A percentile compares a stretch with the other conserved stretches of the same genome.
phyloP scores from a whole-genome alignment of 805 yeast genomes.

The Yamadazyma akitaensis region DNA sequence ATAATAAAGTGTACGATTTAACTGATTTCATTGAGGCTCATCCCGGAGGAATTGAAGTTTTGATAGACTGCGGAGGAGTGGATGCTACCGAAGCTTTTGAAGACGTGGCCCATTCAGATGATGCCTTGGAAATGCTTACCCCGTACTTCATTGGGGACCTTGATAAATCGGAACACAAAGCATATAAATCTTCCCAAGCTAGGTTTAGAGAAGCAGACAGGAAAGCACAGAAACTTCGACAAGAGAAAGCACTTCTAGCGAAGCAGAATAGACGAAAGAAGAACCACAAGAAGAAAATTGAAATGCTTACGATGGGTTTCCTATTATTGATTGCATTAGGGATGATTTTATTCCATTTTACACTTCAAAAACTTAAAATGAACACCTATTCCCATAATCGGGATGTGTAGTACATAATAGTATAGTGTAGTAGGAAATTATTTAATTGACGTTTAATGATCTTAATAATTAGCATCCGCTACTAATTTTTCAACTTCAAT shows the following conservation, averaged over 20 bases:
- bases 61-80: constrained; percentile 74
- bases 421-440: background rate
- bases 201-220: constrained; percentile 12
- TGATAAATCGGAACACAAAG: constrained; percentile 14
- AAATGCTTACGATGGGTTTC: constrained; percentile 10
- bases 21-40: constrained; percentile 70
- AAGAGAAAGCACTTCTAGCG: constrained; percentile 6
- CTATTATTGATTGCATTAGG: constrained; percentile 11
- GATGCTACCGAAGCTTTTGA: constrained; percentile 73
- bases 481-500: too few species aligned
- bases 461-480: too few species aligned
- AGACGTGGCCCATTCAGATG: constrained; percentile 37
- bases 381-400: background rate
- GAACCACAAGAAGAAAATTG: constrained; percentile 5
- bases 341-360: constrained; percentile 10
- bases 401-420: background rate
- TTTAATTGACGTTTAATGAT: too few species aligned
- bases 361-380: constrained; percentile 8
- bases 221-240: constrained; percentile 3
- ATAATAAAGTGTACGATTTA: constrained; percentile 76
- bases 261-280: constrained; percentile 9
- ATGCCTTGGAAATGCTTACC: constrained; percentile 28
- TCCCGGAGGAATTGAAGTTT: constrained; percentile 75
- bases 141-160: constrained; percentile 31
- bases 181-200: constrained; percentile 14